Evolutionary conservation across 169 alveolate genomes (phyloP).

Genomic region (Eimeria falciformis): DNA sequence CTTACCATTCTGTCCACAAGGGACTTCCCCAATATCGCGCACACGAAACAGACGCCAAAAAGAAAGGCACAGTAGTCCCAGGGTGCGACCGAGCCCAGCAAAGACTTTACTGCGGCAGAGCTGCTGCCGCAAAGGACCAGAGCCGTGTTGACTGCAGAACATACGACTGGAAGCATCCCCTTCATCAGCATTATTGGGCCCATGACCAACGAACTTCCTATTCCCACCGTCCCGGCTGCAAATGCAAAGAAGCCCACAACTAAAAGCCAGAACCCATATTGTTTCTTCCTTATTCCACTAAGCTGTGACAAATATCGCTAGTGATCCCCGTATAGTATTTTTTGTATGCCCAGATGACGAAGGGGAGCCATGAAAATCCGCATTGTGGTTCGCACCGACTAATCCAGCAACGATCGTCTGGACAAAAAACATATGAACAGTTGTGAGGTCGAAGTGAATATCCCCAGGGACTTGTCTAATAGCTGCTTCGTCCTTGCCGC

Average conservation of each 20-base stretch:
- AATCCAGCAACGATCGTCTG: constrained; percentile 15
- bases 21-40: constrained; percentile 73
- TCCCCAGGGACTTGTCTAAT: not conserved
- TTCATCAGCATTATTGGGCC: constrained; percentile 83
- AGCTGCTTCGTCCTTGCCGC: constrained; percentile 23
- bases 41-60: constrained; percentile 64
- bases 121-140: constrained; percentile 72
- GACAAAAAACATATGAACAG: not conserved
- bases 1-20: constrained; percentile 35
- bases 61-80: constrained; percentile 50
- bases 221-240: constrained; percentile 84
- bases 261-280: too few relatives aligned
- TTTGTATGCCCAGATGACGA: too few relatives aligned
- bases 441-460: not conserved
- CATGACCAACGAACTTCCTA: constrained; percentile 84
- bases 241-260: too few relatives aligned
- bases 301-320: too few relatives aligned
- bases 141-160: constrained; percentile 71
- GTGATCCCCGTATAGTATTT: too few relatives aligned
- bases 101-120: constrained; percentile 69
- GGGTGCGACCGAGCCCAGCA: constrained; percentile 58
- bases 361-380: too few relatives aligned
- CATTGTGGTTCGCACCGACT: not conserved
- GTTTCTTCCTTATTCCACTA: too few relatives aligned
- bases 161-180: constrained; percentile 84